Evolutionary conservation across 352 stramenopile species (phyloP), one percentile per base, ranked within the genome.

Genomic region (Pythium dissimile): DNA sequence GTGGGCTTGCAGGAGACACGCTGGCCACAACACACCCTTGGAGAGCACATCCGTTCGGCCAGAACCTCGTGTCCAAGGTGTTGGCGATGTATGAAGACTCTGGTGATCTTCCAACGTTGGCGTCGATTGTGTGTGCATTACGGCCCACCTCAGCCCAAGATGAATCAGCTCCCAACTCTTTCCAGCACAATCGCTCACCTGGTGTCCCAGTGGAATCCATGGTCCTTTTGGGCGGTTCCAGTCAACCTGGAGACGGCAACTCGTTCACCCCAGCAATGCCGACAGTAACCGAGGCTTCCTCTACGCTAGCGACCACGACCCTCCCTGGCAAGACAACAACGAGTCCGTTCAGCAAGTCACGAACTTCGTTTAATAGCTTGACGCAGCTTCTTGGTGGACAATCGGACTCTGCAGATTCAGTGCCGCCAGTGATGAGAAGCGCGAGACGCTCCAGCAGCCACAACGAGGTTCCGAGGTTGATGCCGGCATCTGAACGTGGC

Each of bases 1-100:
- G 4, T 69, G 34, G 28, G 11, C 48, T 24, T 13, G 39, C 38
- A 24, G 46, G 69, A 3, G 45, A 61, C 11, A 16, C 41, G 20
- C 59, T 88, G 2, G 59, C 64, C 41, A 87, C 83, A 0, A 49
- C 77, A 8, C 75, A 87, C 38, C 82, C 80, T 13, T 95, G 86
- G 86, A 80, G 70, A 38, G 82, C 82, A 4, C 86, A 95, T 59
- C 86, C 86, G 20, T 86, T 95, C 49, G 86, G 86, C 10, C 80
- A 88, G 30, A 67, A 69, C 18, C 71, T 95, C 2, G 83, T 95
- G 1, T 71, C 86, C 42, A 88, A 89, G 56, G 61, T 95, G 30
- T 60, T 95, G 12, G 51, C 67, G 26, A 87, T 95, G 69, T 94
- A 91, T 57, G 86, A 95, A 54, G 72, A 89, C 12, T 67, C 71